Conservation (phyloP, 176 grass and related monocot species). For the Avena insularis region DNA sequence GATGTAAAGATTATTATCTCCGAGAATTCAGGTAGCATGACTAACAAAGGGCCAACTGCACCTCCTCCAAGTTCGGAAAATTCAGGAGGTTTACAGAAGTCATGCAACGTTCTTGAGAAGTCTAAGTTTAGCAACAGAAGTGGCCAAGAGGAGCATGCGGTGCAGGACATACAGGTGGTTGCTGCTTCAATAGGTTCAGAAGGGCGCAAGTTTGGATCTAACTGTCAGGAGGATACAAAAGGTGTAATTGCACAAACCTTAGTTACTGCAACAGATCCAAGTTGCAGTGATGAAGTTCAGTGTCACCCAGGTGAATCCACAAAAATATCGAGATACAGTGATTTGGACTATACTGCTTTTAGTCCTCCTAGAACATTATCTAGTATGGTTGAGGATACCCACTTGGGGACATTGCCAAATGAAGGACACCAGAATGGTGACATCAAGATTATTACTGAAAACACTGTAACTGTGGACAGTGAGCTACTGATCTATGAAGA, state of each 20-base stretch:
- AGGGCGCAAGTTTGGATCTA: slow-evolving; percentile 46
- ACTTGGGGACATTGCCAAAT: slow-evolving; percentile 39
- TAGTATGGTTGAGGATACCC: slow-evolving; percentile 34
- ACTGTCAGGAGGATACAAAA: slow-evolving; percentile 71
- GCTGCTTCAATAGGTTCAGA: slow-evolving; percentile 54
- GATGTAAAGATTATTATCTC: slow-evolving; percentile 57
- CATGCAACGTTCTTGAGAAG: slow-evolving; percentile 49
- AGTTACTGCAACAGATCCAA: slow-evolving; percentile 53
- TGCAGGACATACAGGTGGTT: slow-evolving; percentile 79
- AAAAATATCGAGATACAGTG: slow-evolving; percentile 49
- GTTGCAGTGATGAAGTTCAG: slow-evolving; percentile 49
- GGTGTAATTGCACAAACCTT: slow-evolving; percentile 67
- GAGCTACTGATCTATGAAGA: slow-evolving; percentile 75
- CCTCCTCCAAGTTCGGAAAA: slow-evolving; percentile 54
- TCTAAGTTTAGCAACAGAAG: slow-evolving; percentile 39
- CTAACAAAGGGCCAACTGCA: slow-evolving; percentile 27
- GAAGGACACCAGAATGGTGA: slow-evolving; percentile 47
- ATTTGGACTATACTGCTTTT: slow-evolving; percentile 46
- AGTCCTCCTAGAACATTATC: slow-evolving; percentile 40
- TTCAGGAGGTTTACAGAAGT: slow-evolving; percentile 56
- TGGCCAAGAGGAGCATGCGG: slow-evolving; percentile 50
- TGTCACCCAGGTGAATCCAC: slow-evolving; percentile 26
- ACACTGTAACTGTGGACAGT: slow-evolving; percentile 57
- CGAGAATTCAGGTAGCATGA: slow-evolving; percentile 44
- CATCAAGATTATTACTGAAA: slow-evolving; percentile 68